Evolutionary conservation across 164 flowering plant genomes (phyloP).

Genomic region (Magnolia sinica): DNA sequence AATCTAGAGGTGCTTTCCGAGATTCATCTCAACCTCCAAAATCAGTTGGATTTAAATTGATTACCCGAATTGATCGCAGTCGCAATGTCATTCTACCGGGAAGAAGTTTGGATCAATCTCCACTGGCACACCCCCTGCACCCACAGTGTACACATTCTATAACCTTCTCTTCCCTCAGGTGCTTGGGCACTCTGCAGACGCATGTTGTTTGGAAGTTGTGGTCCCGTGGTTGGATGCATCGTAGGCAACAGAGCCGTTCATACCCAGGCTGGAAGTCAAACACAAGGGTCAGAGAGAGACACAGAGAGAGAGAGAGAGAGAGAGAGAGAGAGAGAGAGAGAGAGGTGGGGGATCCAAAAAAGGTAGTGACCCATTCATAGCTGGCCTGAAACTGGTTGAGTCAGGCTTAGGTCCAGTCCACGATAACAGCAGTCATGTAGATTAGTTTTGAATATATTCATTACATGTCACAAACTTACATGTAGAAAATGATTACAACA

Average conservation of each 20-base stretch:
- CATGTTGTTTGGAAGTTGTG: conserved; percentile 61
- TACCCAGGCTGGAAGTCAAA: conserved; percentile 48
- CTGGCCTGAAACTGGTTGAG: too few species aligned
- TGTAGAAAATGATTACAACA: too few species aligned
- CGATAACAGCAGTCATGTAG: too few species aligned
- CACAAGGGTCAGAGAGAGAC: not conserved
- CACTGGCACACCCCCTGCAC: conserved; percentile 31
- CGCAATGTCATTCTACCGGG: not conserved
- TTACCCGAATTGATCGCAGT: not conserved
- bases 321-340: too few species aligned
- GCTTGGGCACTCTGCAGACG: conserved; percentile 61
- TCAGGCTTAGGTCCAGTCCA: too few species aligned
- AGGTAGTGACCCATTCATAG: too few species aligned
- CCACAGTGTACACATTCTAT: conserved; percentile 64
- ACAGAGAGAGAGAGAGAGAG: too few species aligned
- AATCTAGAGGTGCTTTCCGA: too few species aligned
- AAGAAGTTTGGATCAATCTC: not conserved
- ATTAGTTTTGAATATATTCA: too few species aligned
- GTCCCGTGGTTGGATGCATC: conserved; percentile 62
- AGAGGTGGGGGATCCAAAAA: too few species aligned
- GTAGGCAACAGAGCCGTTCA: conserved; percentile 57
- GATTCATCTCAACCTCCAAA: not conserved
- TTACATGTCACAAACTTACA: too few species aligned
- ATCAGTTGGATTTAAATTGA: not conserved
- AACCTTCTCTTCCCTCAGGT: conserved; percentile 58